phyloP scores from a whole-genome alignment of 1,284 basidiomycete genomes.

The Puccinia brachypodii region DNA sequence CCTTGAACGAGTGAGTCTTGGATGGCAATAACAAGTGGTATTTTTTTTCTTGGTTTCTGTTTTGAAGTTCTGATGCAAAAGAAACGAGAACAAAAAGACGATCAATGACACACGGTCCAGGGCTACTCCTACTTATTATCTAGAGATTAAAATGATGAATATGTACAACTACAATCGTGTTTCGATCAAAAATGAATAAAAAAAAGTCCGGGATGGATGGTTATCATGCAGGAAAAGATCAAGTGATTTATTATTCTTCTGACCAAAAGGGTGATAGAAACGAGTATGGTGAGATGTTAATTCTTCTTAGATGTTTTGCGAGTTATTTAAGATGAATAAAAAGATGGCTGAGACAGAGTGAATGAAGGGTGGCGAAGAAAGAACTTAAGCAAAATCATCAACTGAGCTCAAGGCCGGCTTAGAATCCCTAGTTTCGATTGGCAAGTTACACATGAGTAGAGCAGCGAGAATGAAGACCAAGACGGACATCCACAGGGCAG shows the following conservation, averaged over 20 bases:
- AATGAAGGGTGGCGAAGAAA: background rate
- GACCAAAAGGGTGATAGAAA: background rate
- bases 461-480: constrained; percentile 64
- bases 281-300: background rate
- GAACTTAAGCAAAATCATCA: background rate
- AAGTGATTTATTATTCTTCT: background rate
- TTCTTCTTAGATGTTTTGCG: background rate
- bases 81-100: too few species aligned
- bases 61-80: too few species aligned
- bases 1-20: too few species aligned
- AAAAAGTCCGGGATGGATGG: background rate
- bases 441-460: constrained; percentile 19
- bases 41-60: too few species aligned
- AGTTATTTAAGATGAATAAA: background rate
- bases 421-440: constrained; percentile 25
- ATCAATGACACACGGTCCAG: too few species aligned
- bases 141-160: too few species aligned
- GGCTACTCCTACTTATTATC: too few species aligned
- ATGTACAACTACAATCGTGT: background rate
- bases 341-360: background rate
- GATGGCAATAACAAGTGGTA: too few species aligned
- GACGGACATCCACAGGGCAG: constrained; percentile 69
- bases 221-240: background rate
- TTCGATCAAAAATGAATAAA: too few species aligned
- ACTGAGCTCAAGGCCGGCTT: background rate